Evolutionary conservation across 192 early-diverging fungal genomes (phyloP), one percentile per base, ranked within the genome.

Genomic region (Coemansia sp.): DNA sequence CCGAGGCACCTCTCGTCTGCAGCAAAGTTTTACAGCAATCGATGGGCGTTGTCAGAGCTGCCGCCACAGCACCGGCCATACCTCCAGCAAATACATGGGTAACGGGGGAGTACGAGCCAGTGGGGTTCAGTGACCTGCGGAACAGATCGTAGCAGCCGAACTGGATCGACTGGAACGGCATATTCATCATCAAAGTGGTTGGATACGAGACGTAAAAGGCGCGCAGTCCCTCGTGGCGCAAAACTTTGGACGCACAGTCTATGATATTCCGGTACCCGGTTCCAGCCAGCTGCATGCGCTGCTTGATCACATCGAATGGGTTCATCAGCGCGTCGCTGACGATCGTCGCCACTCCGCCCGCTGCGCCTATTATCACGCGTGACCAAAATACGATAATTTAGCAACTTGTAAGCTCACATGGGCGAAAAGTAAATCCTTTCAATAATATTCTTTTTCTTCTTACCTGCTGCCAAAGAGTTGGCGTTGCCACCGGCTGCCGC

Each of bases 241-340:
- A 78, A 12, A 98, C 87, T 7, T 85, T 76, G 29, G 76, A 66
- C 2, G 90, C 91, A 63, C 93, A 94, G 21, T 93, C 87, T 6
- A 86, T 4, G 19, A 94, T 89, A 38, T 73, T 88, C n/a, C 85
- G 84, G 69, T 94, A 90, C 4, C 77, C 78, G 0, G 94, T 87
- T 38, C 89, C 89, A 6, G 88, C 87, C 19, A 96, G 80, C 79
- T 98, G 96, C 94, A 97, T 94, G 34, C 96, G 87, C 78, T 98
- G 96, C 74, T 98, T 98, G 77, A 96, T 86, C 17, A 98, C 96
- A 78, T 99, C 97, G 82, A 99, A 99, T 12, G 97, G 97, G 71
- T 94, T 99, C 91, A 96, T 94, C 48, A 99, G 78, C 5, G 92
- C 89, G 67, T 99, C 97, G 80, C 90, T 89, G 9, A 90, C 83